phyloP scores from a whole-genome alignment of 306 rosid genomes.

The Datisca glomerata region DNA sequence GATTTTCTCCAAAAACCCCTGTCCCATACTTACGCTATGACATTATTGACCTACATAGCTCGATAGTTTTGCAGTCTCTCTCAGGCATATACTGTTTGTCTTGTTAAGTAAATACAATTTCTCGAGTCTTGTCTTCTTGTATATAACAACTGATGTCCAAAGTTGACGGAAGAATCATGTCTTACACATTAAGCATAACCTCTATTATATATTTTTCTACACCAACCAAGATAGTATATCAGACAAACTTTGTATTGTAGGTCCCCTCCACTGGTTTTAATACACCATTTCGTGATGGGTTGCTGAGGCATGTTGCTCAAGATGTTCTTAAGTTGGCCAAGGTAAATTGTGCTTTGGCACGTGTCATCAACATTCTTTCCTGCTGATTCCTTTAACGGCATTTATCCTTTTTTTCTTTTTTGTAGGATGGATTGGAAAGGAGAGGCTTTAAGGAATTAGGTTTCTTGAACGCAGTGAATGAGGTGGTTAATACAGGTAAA shows the following conservation, averaged over 20 bases:
- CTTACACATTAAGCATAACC: no score
- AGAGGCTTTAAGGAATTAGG: slow-evolving; percentile 92
- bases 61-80: no score
- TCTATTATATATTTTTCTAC: no score
- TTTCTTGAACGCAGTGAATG: slow-evolving; percentile 81
- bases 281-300: slow-evolving; percentile 90
- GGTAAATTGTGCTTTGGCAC: slow-evolving; percentile 27
- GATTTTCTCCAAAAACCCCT: background rate
- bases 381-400: no score
- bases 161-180: no score
- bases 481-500: slow-evolving; percentile 84
- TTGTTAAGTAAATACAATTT: no score
- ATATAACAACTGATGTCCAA: no score
- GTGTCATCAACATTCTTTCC: no score
- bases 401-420: no score
- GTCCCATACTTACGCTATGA: background rate
- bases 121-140: no score
- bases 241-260: slow-evolving; percentile 28
- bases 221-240: no score
- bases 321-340: slow-evolving; percentile 73
- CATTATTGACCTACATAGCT: background rate
- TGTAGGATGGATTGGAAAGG: slow-evolving; percentile 89
- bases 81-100: no score
- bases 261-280: slow-evolving; percentile 70
- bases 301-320: slow-evolving; percentile 85